Evolutionary conservation across 176 grass and related monocot genomes (phyloP), one percentile per base, ranked within the genome.

Genomic region (Alopecurus myosuroides): DNA sequence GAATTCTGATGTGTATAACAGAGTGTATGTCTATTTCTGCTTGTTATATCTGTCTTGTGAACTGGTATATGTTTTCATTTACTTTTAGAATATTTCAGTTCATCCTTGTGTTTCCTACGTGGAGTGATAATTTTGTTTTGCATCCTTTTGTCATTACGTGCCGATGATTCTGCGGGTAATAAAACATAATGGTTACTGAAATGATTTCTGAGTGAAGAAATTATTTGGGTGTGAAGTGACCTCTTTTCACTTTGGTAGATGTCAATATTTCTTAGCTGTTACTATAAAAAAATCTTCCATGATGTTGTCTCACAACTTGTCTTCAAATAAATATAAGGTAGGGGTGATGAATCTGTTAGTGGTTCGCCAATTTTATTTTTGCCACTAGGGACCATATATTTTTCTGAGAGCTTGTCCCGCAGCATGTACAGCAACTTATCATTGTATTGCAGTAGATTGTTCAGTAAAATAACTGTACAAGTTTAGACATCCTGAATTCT

Each of bases 1-100:
- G 23, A 63, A 83, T n/a, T 81, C 25, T 86, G 68, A 61, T 69
- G 18, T 88, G 80, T 84, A 36, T 18, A 61, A 85, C 60, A 26
- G 34, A 29, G 20, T 49, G 9, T 79, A 48, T 83, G 26, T 76
- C 9, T 61, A 62, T 62, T 74, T 52, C 33, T 53, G 18, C 23
- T 84, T 69, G n/a, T 70, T 79, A 58, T 58, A 78, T 79, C 30
- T 79, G 77, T 79, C 49, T 23, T n/a, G 28, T 69, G 15, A 36
- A 12, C 11, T 67, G 9, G 25, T 74, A 40, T 22, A 31, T 51
- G 29, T 70, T 34, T 39, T 17, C 45, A 18, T 76, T 25, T 68
- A 28, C 77, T 37, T 30, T 48, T 74, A 40, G 3, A 68, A 45
- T 76, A 14, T 36, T 20, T 48, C 81, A 18, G n/a, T 41, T 79